A percentile compares a stretch with the other conserved stretches of the same genome.
Conservation (phyloP, 2,329 filamentous ascomycete genomes). For the Arthroderma uncinatum region DNA sequence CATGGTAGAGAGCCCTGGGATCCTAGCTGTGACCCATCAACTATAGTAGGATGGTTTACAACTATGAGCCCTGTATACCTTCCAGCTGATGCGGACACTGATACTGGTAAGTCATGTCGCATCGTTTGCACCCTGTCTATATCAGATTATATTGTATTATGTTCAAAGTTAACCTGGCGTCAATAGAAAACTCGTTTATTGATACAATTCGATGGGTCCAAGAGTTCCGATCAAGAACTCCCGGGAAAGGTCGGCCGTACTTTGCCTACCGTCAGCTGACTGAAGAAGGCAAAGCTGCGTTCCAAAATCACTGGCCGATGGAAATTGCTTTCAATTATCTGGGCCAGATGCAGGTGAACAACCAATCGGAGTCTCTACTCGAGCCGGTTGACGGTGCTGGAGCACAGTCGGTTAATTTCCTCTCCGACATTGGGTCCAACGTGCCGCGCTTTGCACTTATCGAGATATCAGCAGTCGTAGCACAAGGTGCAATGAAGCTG, state of each 20-base stretch:
- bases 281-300: constrained; percentile 20
- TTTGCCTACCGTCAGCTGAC: constrained; percentile 25
- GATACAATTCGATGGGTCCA: constrained; percentile 30
- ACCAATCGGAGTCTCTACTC: constrained; percentile 33
- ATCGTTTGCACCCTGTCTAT: background rate
- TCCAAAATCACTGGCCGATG: constrained; percentile 32
- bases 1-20: constrained; percentile 40
- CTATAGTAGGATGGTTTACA: constrained; percentile 43
- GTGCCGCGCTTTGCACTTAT: constrained; percentile 13
- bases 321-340: constrained; percentile 36
- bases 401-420: constrained; percentile 11
- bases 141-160: too few species aligned
- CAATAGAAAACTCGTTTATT: constrained; percentile 16
- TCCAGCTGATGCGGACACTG: constrained; percentile 9
- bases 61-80: constrained; percentile 36
- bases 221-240: constrained; percentile 27
- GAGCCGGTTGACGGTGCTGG: constrained; percentile 10
- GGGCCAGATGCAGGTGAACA: constrained; percentile 33
- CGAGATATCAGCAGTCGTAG: constrained; percentile 11
- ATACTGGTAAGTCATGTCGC: background rate
- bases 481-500: constrained; percentile 8
- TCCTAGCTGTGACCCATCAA: constrained; percentile 34
- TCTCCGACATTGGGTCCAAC: constrained; percentile 11
- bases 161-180: too few species aligned
- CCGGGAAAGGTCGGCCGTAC: constrained; percentile 25